A percentile compares a stretch with the other conserved stretches of the same genome.
Conservation (phyloP, 202 grass and related monocot genomes). For the Hordeum pubiflorum region DNA sequence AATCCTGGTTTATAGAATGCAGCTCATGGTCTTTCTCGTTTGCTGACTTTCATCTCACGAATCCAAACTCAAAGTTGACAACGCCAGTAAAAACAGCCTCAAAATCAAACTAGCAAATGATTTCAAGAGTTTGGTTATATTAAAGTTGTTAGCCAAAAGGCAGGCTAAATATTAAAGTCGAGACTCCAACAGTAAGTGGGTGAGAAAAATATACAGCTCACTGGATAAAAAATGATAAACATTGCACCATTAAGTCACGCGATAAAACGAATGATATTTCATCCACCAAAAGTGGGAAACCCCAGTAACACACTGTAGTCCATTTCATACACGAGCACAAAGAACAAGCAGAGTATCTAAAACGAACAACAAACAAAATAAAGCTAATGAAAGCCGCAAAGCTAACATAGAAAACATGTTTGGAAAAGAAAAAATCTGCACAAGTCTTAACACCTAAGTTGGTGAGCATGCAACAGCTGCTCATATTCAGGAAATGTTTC, state of each 20-base stretch:
- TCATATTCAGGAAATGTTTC: constrained; percentile 49
- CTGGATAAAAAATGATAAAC: neutral
- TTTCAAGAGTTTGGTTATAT: neutral
- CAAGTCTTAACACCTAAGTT: constrained; percentile 17
- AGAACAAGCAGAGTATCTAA: neutral
- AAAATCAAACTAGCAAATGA: neutral
- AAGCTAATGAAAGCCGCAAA: neutral
- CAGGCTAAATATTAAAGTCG: too few species aligned
- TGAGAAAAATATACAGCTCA: neutral
- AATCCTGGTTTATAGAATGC: neutral
- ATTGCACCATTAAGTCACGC: neutral
- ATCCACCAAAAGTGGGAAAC: neutral
- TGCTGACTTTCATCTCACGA: neutral
- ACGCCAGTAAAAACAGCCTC: neutral
- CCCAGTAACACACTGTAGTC: neutral
- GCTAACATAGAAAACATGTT: neutral
- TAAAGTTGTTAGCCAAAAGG: too few species aligned
- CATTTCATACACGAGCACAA: neutral
- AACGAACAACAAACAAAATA: neutral
- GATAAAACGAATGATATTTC: neutral
- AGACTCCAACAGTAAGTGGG: neutral
- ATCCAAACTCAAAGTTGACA: neutral
- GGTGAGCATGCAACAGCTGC: constrained; percentile 28
- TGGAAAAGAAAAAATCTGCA: constrained; percentile 3
- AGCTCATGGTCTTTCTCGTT: neutral